phyloP scores from a whole-genome alignment of 345 rosid species.

The Chamaenerion angustifolium region DNA sequence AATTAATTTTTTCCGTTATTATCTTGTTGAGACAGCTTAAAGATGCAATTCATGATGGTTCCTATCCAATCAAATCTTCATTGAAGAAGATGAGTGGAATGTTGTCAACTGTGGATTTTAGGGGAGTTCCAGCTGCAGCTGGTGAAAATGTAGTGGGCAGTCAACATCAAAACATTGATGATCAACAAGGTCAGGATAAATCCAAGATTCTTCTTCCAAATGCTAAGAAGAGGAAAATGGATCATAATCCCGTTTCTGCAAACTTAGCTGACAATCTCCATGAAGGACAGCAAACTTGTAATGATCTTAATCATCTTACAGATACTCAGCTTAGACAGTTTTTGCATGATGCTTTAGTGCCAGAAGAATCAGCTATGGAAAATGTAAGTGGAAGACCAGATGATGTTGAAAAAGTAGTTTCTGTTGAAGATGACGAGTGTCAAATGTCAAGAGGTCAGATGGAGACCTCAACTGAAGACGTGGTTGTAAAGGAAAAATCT shows the following conservation, averaged over 20 bases:
- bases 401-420: conserved; percentile 2
- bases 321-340: conserved; percentile 13
- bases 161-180: background rate
- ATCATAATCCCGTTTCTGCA: too few species aligned
- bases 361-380: background rate
- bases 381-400: background rate
- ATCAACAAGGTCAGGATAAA: conserved; percentile 3
- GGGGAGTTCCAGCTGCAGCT: background rate
- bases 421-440: conserved; percentile 6
- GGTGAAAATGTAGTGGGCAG: background rate
- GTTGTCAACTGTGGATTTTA: conserved; percentile 8
- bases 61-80: conserved; percentile 16
- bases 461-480: conserved; percentile 9
- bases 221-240: conserved; percentile 11
- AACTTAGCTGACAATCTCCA: too few species aligned
- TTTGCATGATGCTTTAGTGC: conserved; percentile 3
- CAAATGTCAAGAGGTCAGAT: conserved; percentile 9
- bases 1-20: conserved; percentile 3
- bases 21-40: conserved; percentile 28
- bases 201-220: conserved; percentile 8
- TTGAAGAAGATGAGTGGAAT: conserved; percentile 25
- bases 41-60: conserved; percentile 21
- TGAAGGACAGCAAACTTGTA: too few species aligned
- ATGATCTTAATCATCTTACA: too few species aligned
- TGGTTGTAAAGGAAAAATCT: conserved; percentile 9